Conservation (phyloP, 306 rosid species). For the Parietaria judaica region DNA sequence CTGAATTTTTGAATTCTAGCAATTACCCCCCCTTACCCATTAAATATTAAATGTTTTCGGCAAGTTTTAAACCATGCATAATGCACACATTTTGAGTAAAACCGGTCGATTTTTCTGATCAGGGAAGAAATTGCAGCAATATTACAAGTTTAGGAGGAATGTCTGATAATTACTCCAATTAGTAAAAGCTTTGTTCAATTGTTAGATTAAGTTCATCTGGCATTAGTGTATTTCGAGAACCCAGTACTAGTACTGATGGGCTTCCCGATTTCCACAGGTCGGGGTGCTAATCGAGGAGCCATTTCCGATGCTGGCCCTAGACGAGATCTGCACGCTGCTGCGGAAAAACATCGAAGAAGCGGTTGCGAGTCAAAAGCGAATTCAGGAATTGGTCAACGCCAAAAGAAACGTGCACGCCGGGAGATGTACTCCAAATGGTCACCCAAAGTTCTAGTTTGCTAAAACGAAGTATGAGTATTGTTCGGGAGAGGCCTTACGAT, state of each 20-base stretch:
- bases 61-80: too few species aligned
- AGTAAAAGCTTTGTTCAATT: background rate
- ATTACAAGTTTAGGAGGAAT: background rate
- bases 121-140: too few species aligned
- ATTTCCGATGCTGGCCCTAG: slow-evolving; percentile 81
- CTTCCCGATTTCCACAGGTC: slow-evolving; percentile 40
- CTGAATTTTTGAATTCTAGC: too few species aligned
- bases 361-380: slow-evolving; percentile 30
- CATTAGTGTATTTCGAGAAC: background rate
- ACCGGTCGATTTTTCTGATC: background rate
- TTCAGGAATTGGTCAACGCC: slow-evolving; percentile 38
- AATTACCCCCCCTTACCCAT: too few species aligned
- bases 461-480: background rate
- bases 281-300: slow-evolving; percentile 98
- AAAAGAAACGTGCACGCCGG: slow-evolving; percentile 35
- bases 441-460: slow-evolving; percentile 36
- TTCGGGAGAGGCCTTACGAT: background rate
- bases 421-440: slow-evolving; percentile 63
- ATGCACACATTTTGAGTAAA: too few species aligned
- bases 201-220: background rate
- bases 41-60: too few species aligned
- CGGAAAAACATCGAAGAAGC: slow-evolving; percentile 58
- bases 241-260: slow-evolving; percentile 8
- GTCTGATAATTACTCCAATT: background rate
- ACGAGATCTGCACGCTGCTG: slow-evolving; percentile 54